These are phyloP conservation scores for Arabidopsis arenosa DNA, from an alignment of 345 rosid genomes.

Conservation along the genomic window DNA sequence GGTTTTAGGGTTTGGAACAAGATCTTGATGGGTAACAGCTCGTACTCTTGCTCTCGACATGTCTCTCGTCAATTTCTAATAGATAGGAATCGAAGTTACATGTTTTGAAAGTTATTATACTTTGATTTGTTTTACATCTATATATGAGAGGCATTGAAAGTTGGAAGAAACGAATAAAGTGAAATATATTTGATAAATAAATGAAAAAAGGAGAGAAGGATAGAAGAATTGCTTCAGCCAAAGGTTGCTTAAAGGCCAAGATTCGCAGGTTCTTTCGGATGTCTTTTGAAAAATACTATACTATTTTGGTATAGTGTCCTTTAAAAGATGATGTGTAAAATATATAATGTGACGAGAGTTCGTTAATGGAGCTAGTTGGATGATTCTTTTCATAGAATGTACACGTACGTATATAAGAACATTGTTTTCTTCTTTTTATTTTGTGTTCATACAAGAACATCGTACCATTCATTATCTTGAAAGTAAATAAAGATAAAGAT, in stretches of 20 bases:
- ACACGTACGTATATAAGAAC: neutral
- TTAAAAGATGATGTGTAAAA: conserved; percentile 33
- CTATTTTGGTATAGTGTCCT: conserved; percentile 41
- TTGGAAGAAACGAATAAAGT: conserved; percentile 31
- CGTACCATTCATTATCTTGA: neutral
- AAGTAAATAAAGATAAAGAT: neutral
- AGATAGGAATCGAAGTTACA: conserved; percentile 17
- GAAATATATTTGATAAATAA: neutral
- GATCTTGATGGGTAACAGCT: conserved; percentile 89
- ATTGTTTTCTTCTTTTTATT: neutral
- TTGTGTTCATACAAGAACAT: conserved; percentile 28
- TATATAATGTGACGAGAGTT: conserved; percentile 29
- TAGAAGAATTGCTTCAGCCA: conserved; percentile 75
- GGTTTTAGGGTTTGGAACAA: conserved; percentile 57
- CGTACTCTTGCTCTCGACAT: conserved; percentile 55
- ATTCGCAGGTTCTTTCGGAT: conserved; percentile 54
- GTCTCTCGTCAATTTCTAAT: conserved; percentile 14
- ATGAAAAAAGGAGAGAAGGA: conserved; percentile 30
- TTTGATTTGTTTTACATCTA: conserved; percentile 16
- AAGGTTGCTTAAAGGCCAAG: conserved; percentile 92
- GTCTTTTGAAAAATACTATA: conserved; percentile 2
- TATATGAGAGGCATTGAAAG: conserved; percentile 19
- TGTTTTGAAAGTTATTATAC: conserved; percentile 18
- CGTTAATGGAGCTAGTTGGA: conserved; percentile 24
- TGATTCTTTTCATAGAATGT: conserved; percentile 22